Evolutionary conservation across 805 yeast genomes (phyloP), one percentile per base, ranked within the genome.

Genomic region (Komagataella populi): DNA sequence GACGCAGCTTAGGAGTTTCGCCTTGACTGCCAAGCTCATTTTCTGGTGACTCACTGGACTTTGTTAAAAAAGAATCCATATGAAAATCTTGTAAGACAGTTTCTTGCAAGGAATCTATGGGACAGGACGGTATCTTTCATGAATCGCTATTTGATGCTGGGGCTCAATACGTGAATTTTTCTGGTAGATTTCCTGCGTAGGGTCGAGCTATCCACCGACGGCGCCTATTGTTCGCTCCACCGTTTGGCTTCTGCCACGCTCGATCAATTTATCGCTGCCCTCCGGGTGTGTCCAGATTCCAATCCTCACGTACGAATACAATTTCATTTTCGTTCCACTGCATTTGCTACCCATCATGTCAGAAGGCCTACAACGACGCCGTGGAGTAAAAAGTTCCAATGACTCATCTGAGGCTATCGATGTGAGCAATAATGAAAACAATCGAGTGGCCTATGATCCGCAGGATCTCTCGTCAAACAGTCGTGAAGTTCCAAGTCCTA

Each of bases 401-500:
- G 55, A 52, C 44, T 55, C 64, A 14, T 57, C 54, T 49, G 67
- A 63, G 51, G 39, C 39, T 8, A 4, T 30, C 14, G 39, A 30
- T 10, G n/a, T 30, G 39, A 30, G 8, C 39, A 30, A 30, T 10
- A 30, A 30, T 8, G 67, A 62, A 20, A 67, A 63, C 49, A 88
- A 81, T 60, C 83, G 80, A 63, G 76, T 88, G 52, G 96, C 89
- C 5, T 83, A 80, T 60, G 98, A 90, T 65, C 89, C 95, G 23
- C 73, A 77, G 36, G 90, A 84, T 60, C 66, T 79, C 47, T 70
- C 68, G 47, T 71, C 70, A 50, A 68, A 69, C 49, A 56, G 62
- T 16, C 64, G 68, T 52, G 61, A 58, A 6, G 61, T 68, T 50
- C 69, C 70, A 49, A 66, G 71, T 24, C 99, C 99, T 1, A 71